Base-by-base conservation (phyloP, 768 basidiomycete species). In the Boletus reticuloceps region DNA sequence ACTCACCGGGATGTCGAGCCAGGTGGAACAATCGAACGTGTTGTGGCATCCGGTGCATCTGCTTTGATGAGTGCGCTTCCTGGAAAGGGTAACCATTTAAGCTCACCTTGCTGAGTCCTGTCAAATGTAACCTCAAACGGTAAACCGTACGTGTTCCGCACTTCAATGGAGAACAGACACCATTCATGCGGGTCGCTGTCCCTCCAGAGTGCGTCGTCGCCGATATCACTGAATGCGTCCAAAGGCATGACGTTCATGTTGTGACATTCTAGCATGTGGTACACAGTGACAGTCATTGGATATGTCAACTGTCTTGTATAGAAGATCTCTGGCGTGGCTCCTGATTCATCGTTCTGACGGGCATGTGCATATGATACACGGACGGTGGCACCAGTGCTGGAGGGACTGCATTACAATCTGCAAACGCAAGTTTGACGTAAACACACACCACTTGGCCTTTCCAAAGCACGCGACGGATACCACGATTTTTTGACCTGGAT, bases 231-330 rank as follows among this genome's bases (percentile, higher is more conserved):
- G 43, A 63, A 59, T 47, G 58, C 45, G 36, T 59, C 52, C 55
- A 91, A 83, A 14, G 89, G 85, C 36, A 93, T 72, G 57, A 97
- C 77, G 60, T 91, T 87, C 84, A 98, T 88, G 38, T 79, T 78
- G 58, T 86, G 81, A 63, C 91, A 91, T 69, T 96, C 91, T 29
- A 98, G 82, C 79, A 95, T 95, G 61, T 91, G 91, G 68, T 98
- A 97, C 13, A 98, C 97, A 4, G 95, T 96, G 55, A 97, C 89
- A 64, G 89, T 79, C 58, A 98, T 80, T 6, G 95, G 94, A 66
- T 93, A 93, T 31, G 87, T 82, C 50, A 98, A 71, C 64, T 92
- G 93, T 25, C 97, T 88, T 27, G 91, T 85, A 66, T 94, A 82
- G 70, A 98, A 96, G 40, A 83, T 71, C 47, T 82, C 77, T 1